phyloP scores from a whole-genome alignment of 805 yeast species.

The Cyberlindnera subsufficiens region DNA sequence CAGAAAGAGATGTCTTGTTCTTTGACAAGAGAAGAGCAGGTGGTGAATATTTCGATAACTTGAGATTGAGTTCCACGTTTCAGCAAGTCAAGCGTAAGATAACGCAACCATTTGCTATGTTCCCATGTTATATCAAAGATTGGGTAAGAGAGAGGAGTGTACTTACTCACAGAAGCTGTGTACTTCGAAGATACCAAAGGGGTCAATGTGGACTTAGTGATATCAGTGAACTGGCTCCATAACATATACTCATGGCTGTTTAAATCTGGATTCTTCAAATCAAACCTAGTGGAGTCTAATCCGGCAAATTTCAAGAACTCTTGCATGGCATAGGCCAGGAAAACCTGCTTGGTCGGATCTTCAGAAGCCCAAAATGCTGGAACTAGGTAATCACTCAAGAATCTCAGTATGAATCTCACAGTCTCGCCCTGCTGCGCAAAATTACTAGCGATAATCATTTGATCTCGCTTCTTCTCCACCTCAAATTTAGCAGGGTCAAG shows the following conservation, averaged over 20 bases:
- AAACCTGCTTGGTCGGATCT: slow-evolving; percentile 78
- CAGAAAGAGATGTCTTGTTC: slow-evolving; percentile 68
- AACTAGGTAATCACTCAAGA: slow-evolving; percentile 66
- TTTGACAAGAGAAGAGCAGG: slow-evolving; percentile 58
- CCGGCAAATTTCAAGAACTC: slow-evolving; percentile 66
- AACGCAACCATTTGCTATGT: slow-evolving; percentile 67
- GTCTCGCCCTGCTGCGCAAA: slow-evolving; percentile 59
- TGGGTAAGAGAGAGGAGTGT: slow-evolving; percentile 53
- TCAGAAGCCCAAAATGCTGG: slow-evolving; percentile 87
- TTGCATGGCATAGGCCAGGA: slow-evolving; percentile 85
- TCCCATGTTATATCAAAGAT: slow-evolving; percentile 49
- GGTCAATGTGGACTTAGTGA: slow-evolving; percentile 64
- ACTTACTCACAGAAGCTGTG: slow-evolving; percentile 40
- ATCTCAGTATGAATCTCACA: slow-evolving; percentile 54
- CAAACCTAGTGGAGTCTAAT: slow-evolving; percentile 31
- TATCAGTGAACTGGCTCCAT: slow-evolving; percentile 61
- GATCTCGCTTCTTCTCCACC: slow-evolving; percentile 31
- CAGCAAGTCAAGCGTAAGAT: slow-evolving; percentile 61
- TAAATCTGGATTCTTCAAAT: slow-evolving; percentile 20
- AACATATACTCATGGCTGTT: slow-evolving; percentile 29
- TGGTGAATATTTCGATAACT: slow-evolving; percentile 45
- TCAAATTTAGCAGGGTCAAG: slow-evolving; percentile 59
- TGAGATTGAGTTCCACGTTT: slow-evolving; percentile 26
- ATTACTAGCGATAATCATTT: slow-evolving; percentile 50
- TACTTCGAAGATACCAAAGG: slow-evolving; percentile 76